Evolutionary conservation across 371 early-diverging fungal genomes (phyloP), one percentile per base, ranked within the genome.

Genomic region (Mortierella sp.): DNA sequence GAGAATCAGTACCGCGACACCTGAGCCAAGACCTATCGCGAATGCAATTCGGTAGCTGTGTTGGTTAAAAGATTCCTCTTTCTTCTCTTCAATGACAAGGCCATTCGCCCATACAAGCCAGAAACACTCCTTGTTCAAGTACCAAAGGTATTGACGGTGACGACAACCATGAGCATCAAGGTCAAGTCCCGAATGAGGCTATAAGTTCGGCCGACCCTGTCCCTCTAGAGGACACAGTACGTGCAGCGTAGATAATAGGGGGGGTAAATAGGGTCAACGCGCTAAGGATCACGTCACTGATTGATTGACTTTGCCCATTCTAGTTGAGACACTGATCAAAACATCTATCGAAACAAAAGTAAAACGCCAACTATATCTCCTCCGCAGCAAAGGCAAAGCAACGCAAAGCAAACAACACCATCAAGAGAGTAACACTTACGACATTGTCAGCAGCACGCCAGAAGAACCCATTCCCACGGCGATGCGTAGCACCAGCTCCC

Each of bases 131-230:
- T 10, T 26, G 13, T 21, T n/a, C 11, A 19, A 70, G 57, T 70
- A 81, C 86, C 86, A 54, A 85, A 77, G 50, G 77, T 72, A 72
- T 79, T 85, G 26, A 85, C 10, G 19, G 86, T 73, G 70, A 85
- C 42, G 58, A 78, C 82, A 3, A 85, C n/a, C 19, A 85, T 73
- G 24, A 85, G 77, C 80, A 85, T 81, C 72, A 85, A 28, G 9
- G 86, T 82, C 86, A 85, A 60, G 68, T 85, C 86, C 5, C 86
- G 82, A 16, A 77, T 52, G 9, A 85, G 71, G 14, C 52, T 63
- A 28, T 77, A 58, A 19, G 80, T 73, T 5, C 55, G 77, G 4
- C 47, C 31, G 28, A 81, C 13, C 21, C 82, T 68, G n/a, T 77
- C 79, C 38, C 72, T 38, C 86, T 85, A 57, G 14, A 38, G 42